Evolutionary conservation across 192 early-diverging fungal genomes (phyloP).

Genomic region (Gonapodya prolifera): DNA sequence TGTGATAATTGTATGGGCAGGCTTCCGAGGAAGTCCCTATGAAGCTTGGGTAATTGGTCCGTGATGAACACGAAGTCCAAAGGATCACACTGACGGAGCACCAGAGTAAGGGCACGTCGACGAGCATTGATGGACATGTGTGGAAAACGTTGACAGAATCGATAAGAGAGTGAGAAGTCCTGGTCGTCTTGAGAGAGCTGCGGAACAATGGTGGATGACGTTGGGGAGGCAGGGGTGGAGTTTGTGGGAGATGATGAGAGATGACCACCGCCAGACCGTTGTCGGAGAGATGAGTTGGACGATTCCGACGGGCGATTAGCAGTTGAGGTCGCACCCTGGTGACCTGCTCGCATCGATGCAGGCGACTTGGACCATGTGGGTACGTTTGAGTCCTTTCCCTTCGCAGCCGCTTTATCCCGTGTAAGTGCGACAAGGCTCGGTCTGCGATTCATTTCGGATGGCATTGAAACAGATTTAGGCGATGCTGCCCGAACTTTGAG

Average conservation of each 20-base stretch:
- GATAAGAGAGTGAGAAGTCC: background rate
- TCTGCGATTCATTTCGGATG: background rate
- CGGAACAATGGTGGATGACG: background rate
- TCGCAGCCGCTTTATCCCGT: background rate
- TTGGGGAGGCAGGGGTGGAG: background rate
- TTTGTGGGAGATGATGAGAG: background rate
- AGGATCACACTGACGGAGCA: conserved; percentile 24
- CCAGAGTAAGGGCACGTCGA: background rate
- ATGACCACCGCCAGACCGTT: background rate
- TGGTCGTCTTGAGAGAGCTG: background rate
- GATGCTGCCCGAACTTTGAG: background rate
- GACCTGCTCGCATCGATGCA: background rate
- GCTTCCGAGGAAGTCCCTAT: conserved; percentile 21
- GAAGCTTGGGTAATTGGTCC: conserved; percentile 12
- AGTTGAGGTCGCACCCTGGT: background rate
- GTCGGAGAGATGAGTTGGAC: background rate
- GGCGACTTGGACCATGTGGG: background rate
- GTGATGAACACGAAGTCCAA: conserved; percentile 19
- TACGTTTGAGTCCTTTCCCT: background rate
- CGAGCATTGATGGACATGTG: background rate
- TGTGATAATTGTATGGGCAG: conserved; percentile 13
- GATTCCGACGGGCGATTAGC: background rate
- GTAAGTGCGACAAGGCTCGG: background rate
- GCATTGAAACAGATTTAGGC: background rate
- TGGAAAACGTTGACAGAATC: background rate